Evolutionary conservation across 805 yeast genomes (phyloP), one percentile per base, ranked within the genome.

Genomic region (Yarrowia hollandica): DNA sequence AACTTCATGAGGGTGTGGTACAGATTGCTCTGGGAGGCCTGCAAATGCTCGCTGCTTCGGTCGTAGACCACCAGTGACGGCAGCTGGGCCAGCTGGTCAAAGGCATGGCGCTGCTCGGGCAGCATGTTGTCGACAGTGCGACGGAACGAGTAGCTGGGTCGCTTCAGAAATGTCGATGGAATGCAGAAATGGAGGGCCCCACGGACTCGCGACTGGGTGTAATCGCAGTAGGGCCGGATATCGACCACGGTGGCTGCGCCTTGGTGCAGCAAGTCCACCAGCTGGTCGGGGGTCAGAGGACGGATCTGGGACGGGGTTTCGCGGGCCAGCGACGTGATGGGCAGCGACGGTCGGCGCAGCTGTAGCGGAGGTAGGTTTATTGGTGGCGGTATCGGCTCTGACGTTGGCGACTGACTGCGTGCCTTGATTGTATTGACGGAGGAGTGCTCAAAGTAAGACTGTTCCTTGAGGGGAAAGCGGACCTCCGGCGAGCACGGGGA

Each of bases 111-210:
- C 61, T 72, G 73, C 15, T 66, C 66, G 8, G 68, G 67, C 10
- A 72, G 65, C 62, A 75, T 68, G 60, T 75, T 71, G 33, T 73
- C 76, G 48, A 71, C 37, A 38, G 75, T 67, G 18, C 71, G 64
- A 14, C 63, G 46, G 60, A 91, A 74, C 2, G 83, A 82, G 66
- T 88, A 91, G 57, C 84, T 85, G 28, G 83, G 75, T 63, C 98
- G 79, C 68, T 84, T 87, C 63, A 91, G 74, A 38, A 91, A 75
- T 0, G 97, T 91, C n/a, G 96, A 86, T 1, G 98, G 97, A 12
- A 91, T 73, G 70, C 96, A 88, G 33, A 92, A 79, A 68, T 89
- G 89, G 42, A 88, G 75, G 0, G 97, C 80, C 38, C 79, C 75
- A 4, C 65, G 66, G 11, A 92, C 71, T 62, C 85, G 90, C 2